Percentiles rank a stretch among this genome's conserved stretches.
These are phyloP conservation scores for Urostyla sp. DNA, from an alignment of 73 alveolate genomes.

Conservation along the genomic window DNA sequence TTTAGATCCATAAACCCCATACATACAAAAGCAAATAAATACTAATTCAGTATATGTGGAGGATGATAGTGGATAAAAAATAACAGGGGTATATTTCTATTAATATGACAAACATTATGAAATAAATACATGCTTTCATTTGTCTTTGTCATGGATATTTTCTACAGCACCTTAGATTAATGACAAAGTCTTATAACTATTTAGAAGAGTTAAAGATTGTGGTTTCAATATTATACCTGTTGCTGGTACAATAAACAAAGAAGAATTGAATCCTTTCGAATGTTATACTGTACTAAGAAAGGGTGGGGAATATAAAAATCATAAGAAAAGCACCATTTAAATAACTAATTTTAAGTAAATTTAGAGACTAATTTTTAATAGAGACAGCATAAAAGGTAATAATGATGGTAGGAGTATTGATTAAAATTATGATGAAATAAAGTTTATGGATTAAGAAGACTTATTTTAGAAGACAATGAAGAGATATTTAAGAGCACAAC, in stretches of 20 bases:
- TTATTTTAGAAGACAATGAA: background rate
- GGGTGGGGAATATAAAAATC: background rate
- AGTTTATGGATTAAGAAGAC: background rate
- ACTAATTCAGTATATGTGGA: constrained; percentile 36
- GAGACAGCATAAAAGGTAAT: no score
- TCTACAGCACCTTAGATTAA: constrained; percentile 42
- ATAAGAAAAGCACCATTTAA: background rate
- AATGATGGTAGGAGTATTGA: background rate
- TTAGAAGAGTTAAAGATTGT: constrained; percentile 44
- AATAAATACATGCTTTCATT: constrained; percentile 22
- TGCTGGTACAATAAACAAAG: constrained; percentile 27
- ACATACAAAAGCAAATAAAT: background rate
- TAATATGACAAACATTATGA: constrained; percentile 1
- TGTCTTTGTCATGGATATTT: constrained; percentile 56
- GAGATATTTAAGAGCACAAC: constrained; percentile 15
- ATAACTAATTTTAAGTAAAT: background rate
- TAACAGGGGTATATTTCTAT: constrained; percentile 41
- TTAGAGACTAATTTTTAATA: background rate
- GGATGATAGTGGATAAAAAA: constrained; percentile 21
- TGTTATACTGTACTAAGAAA: constrained; percentile 20
- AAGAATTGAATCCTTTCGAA: constrained; percentile 49
- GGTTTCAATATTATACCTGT: constrained; percentile 22
- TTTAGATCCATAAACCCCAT: background rate
- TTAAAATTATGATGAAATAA: background rate
- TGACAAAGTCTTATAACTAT: constrained; percentile 5